Evolutionary conservation across 163 green algal genomes (phyloP).

Genomic region (Chlorella variabilis): DNA sequence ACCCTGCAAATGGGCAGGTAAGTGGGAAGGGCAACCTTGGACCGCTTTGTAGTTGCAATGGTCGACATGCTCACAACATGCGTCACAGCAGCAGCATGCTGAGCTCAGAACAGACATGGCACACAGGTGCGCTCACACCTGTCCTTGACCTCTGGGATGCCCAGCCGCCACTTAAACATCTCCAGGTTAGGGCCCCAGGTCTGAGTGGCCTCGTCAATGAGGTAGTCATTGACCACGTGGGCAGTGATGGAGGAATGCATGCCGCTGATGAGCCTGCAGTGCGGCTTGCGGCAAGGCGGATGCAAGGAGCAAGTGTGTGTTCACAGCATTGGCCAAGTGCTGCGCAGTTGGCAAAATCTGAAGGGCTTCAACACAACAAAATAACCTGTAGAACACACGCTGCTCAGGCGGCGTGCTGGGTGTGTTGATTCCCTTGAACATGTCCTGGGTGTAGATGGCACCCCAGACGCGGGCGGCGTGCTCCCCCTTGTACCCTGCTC

Average conservation of each 20-base stretch:
- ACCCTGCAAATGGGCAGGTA: slow-evolving; percentile 47
- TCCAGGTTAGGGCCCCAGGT: slow-evolving; percentile 71
- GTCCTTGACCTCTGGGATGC: slow-evolving; percentile 58
- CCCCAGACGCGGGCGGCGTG: slow-evolving; percentile 91
- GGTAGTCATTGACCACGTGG: slow-evolving; percentile 85
- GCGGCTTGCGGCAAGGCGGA: too few relatives aligned
- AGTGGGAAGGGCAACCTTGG: background rate
- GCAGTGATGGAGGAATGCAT: slow-evolving; percentile 94
- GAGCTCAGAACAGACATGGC: too few relatives aligned
- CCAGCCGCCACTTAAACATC: slow-evolving; percentile 77
- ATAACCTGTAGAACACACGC: slow-evolving; percentile 83
- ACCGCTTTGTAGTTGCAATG: too few relatives aligned
- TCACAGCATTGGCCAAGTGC: too few relatives aligned
- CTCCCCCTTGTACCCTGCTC: slow-evolving; percentile 74
- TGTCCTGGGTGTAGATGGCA: slow-evolving; percentile 92
- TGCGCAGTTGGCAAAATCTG: too few relatives aligned
- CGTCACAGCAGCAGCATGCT: too few relatives aligned
- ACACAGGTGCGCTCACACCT: slow-evolving; percentile 25
- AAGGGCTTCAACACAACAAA: too few relatives aligned
- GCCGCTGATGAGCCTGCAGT: slow-evolving; percentile 61
- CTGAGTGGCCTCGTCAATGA: slow-evolving; percentile 77
- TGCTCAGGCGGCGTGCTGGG: slow-evolving; percentile 66
- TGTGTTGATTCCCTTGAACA: slow-evolving; percentile 67
- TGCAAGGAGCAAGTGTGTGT: background rate
- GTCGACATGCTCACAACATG: too few relatives aligned